Evolutionary conservation across 129 eudicot species (phyloP).

Genomic region (Sambucus nigra): DNA sequence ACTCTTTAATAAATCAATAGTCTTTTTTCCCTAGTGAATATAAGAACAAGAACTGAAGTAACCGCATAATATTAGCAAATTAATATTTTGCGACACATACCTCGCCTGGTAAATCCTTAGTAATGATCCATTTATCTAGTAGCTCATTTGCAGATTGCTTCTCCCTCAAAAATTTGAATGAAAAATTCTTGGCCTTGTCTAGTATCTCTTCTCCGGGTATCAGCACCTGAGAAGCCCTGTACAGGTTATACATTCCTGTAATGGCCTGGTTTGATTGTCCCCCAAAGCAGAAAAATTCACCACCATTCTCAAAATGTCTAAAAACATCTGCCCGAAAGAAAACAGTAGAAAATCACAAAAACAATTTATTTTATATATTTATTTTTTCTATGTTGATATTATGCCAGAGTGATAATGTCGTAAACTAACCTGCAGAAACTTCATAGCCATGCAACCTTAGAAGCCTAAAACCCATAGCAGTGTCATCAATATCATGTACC

Average conservation of each 20-base stretch:
- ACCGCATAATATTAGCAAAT: no score
- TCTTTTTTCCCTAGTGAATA: no score
- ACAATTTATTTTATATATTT: background rate
- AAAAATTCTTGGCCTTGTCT: conserved; percentile 52
- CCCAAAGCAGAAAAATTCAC: conserved; percentile 59
- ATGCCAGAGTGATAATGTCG: background rate
- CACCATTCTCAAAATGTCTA: conserved; percentile 55
- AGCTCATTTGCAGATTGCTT: conserved; percentile 60
- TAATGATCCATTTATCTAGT: conserved; percentile 89
- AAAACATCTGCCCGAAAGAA: conserved; percentile 49
- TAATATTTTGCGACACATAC: conserved; percentile 17
- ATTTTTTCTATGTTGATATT: background rate
- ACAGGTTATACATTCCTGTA: conserved; percentile 81
- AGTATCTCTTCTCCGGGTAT: conserved; percentile 65
- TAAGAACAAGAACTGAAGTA: no score
- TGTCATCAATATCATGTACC: conserved; percentile 91
- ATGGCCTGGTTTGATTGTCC: conserved; percentile 94
- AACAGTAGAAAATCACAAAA: background rate
- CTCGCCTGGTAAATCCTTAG: conserved; percentile 95
- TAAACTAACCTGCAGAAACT: conserved; percentile 54
- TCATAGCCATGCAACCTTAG: conserved; percentile 74
- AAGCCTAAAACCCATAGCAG: conserved; percentile 91
- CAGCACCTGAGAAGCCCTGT: conserved; percentile 68
- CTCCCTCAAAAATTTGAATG: conserved; percentile 38
- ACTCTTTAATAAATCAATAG: no score